Evolutionary conservation across 2,329 filamentous ascomycete genomes (phyloP).

Genomic region (Fusarium sp.): DNA sequence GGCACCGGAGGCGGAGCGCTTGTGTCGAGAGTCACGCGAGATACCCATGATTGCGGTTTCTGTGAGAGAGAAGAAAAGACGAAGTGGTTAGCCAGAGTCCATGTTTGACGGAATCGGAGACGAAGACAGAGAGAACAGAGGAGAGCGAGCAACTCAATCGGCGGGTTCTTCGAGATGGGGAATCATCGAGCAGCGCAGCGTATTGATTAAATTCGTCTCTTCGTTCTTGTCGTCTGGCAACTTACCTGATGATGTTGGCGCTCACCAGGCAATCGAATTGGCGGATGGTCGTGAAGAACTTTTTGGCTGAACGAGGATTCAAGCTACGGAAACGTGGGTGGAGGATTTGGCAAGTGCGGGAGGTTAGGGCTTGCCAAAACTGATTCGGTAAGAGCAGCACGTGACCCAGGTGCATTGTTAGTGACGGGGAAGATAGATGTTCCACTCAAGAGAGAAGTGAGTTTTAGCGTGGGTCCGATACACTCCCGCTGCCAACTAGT

Average conservation of each 20-base stretch:
- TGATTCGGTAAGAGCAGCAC: background rate
- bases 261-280: constrained; percentile 62
- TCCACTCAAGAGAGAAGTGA: constrained; percentile 30
- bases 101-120: background rate
- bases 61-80: constrained; percentile 50
- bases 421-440: constrained; percentile 33
- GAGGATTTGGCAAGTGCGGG: background rate
- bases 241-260: constrained; percentile 61
- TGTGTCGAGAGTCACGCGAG: constrained; percentile 99
- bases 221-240: constrained; percentile 40
- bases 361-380: background rate
- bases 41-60: constrained; percentile 96
- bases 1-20: constrained; percentile 98
- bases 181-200: constrained; percentile 38
- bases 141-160: constrained; percentile 36
- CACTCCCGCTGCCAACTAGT: background rate
- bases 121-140: background rate
- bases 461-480: constrained; percentile 11
- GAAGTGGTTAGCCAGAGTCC: constrained; percentile 37
- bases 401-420: background rate
- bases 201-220: constrained; percentile 38
- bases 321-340: constrained; percentile 36
- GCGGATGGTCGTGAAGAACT: constrained; percentile 53
- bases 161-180: constrained; percentile 37
- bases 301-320: constrained; percentile 47